A percentile compares a stretch with the other conserved stretches of the same genome.
These are phyloP conservation scores for Populus hybrid DNA, from an alignment of 441 rosid genomes.

Conservation along the genomic window DNA sequence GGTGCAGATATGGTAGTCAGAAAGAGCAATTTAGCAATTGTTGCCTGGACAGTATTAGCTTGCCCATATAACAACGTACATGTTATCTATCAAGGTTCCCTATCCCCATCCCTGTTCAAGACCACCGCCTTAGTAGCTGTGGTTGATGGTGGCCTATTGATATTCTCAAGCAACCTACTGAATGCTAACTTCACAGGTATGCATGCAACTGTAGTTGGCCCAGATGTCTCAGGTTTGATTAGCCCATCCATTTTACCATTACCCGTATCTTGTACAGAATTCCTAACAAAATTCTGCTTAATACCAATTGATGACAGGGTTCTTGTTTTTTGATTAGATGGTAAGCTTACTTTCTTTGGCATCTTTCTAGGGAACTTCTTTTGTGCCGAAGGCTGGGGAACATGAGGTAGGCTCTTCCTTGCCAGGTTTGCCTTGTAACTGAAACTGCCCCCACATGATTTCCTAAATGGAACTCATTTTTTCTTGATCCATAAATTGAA, in stretches of 20 bases:
- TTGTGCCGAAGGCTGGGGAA: slow-evolving; percentile 39
- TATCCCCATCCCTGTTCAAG: slow-evolving; percentile 38
- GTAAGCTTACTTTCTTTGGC: slow-evolving; percentile 52
- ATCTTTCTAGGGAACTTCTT: slow-evolving; percentile 49
- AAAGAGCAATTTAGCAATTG: slow-evolving; percentile 30
- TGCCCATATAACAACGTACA: slow-evolving; percentile 32
- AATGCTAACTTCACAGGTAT: slow-evolving; percentile 94
- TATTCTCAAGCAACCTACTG: slow-evolving; percentile 97
- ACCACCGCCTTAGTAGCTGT: slow-evolving; percentile 45
- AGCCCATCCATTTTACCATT: slow-evolving; percentile 46
- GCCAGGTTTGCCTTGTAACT: slow-evolving; percentile 36
- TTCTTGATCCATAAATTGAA: slow-evolving; percentile 40
- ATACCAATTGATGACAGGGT: slow-evolving; percentile 71
- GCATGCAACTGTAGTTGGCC: slow-evolving; percentile 90
- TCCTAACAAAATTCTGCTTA: slow-evolving; percentile 45
- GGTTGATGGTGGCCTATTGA: slow-evolving; percentile 85
- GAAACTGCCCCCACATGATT: slow-evolving; percentile 31
- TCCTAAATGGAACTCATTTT: slow-evolving; percentile 39
- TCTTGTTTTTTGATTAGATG: slow-evolving; percentile 75
- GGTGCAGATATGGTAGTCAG: slow-evolving; percentile 11
- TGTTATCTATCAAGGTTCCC: slow-evolving; percentile 32
- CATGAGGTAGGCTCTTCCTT: slow-evolving; percentile 42
- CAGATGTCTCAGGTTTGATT: slow-evolving; percentile 59
- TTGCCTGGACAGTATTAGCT: slow-evolving; percentile 22
- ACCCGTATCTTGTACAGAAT: slow-evolving; percentile 23